phyloP scores from a whole-genome alignment of 371 early-diverging fungal species.

The Basidiobolus meristosporus region DNA sequence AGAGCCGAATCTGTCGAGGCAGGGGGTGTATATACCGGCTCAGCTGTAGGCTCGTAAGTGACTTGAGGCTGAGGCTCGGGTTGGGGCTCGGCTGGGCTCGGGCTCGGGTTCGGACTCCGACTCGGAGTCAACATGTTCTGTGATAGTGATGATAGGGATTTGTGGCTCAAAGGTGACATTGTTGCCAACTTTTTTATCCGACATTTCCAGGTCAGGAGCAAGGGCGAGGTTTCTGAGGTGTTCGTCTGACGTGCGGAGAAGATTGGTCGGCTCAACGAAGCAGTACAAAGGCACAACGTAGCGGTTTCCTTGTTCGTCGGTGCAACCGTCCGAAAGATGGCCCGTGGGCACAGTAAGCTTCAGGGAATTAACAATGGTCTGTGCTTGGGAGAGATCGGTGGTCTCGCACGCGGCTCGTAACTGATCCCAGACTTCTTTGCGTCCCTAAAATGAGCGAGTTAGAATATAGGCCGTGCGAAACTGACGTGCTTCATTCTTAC shows the following conservation, averaged over 20 bases:
- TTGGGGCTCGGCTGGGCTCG: no score
- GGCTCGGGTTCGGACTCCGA: no score
- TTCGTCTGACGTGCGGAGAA: conserved; percentile 9
- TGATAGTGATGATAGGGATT: no score
- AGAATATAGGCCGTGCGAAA: not conserved
- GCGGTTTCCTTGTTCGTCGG: conserved; percentile 44
- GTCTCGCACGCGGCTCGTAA: conserved; percentile 25
- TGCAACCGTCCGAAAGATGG: conserved; percentile 40
- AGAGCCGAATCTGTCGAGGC: no score
- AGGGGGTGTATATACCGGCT: no score
- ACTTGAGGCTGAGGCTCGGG: no score
- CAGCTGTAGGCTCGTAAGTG: no score
- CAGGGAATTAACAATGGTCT: conserved; percentile 36
- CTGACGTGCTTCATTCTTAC: conserved; percentile 7
- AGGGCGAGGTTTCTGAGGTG: no score
- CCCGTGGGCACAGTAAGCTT: conserved; percentile 49
- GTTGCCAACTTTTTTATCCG: no score
- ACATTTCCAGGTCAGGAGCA: no score
- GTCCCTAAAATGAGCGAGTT: conserved; percentile 23
- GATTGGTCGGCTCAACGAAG: conserved; percentile 32
- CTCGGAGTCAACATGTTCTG: no score
- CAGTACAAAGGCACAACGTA: conserved; percentile 47
- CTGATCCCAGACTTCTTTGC: conserved; percentile 52
- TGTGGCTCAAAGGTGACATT: no score
- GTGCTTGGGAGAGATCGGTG: conserved; percentile 21